Base-by-base conservation (phyloP, 2,329 filamentous ascomycete genomes). In the Verticillium isaacii region DNA sequence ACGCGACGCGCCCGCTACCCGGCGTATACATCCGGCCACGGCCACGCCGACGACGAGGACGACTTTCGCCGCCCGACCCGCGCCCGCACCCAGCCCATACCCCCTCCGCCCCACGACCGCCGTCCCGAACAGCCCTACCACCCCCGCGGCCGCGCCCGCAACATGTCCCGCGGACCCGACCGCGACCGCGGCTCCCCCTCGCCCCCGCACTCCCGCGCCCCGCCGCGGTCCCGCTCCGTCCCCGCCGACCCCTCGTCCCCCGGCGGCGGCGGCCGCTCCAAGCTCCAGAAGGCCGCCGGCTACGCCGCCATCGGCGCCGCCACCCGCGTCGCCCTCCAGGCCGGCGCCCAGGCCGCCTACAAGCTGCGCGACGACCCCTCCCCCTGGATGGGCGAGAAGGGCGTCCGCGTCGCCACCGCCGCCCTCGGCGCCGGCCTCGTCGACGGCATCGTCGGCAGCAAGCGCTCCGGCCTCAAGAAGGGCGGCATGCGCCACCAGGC, bases 341-440 rank as follows among this genome's bases (percentile, higher is more conserved):
- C 80, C 1, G 81, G 80, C 39, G 81, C 80, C 1, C 73, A 82
- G 57, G 79, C 80, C 3, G 79, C 79, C 9, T 78, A 81, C 71
- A 74, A 78, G 57, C 73, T 78, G 57, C 78, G 79, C 57, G 74
- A 78, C 56, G 77, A 81, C 17, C 73, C 75, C 1, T 77, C 80
- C 2, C 71, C 75, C 1, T 83, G 81, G 81, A 69, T 79, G 5
- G 79, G 81, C 0, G 70, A 78, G 12, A 83, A 83, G 65, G 80
- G 80, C 5, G 78, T 78, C 55, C 80, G 79, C 59, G 71, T 83
- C 3, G 81, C 79, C 1, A 79, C 79, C 2, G 80, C 80, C 2
- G 81, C 80, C 2, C 63, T 83, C 1, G 79, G 80, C 19, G 80
- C 81, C 1, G 81, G 80, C 0, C 69, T 82, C 19, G 75, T 81